Evolutionary conservation across 805 yeast species (phyloP), one percentile per base, ranked within the genome.

Genomic region (Lachancea nothofagi): DNA sequence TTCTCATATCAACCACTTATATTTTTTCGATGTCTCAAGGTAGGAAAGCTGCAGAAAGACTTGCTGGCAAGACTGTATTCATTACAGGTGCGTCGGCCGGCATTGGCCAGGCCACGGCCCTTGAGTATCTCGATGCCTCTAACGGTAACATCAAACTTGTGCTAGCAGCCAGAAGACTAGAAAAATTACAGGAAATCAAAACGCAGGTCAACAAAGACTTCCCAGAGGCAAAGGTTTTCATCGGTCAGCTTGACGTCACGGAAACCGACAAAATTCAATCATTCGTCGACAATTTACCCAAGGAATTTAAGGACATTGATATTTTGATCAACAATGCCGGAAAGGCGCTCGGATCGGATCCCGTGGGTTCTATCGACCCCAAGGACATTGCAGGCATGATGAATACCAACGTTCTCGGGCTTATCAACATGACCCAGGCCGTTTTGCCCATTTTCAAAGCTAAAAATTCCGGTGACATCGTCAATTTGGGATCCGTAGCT

Each of bases 11-110:
- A 23, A 23, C 10, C 25, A 23, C 10, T 8, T 23, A 23, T 8
- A 23, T 10, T 8, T 8, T 10, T 8, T 19, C 25, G 7, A 78
- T 78, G 83, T 80, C 87, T 6, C 77, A 71, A 65, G 90, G 89
- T 47, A 48, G 71, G 37, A 74, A 70, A 56, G 93, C 95, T 38
- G 85, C 89, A 30, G 80, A 80, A 59, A 75, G 96, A 59, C 70
- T 90, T 24, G 78, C 83, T 17, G 83, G 83, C 35, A 89, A 90
- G 59, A 77, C 80, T 14, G 72, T 86, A 23, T 73, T 90, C 29
- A 82, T 90, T 54, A 86, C 97, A n/a, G 97, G 97, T 46, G 97
- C 97, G 6, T 85, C 96, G 19, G 79, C 96, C 12, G 97, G 97
- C 41, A 90, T 90, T 54, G 98, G 97, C 9, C 78, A 77, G 49